These are phyloP conservation scores for Hordeum pubiflorum DNA, from an alignment of 202 grass and related monocot genomes.

Conservation along the genomic window DNA sequence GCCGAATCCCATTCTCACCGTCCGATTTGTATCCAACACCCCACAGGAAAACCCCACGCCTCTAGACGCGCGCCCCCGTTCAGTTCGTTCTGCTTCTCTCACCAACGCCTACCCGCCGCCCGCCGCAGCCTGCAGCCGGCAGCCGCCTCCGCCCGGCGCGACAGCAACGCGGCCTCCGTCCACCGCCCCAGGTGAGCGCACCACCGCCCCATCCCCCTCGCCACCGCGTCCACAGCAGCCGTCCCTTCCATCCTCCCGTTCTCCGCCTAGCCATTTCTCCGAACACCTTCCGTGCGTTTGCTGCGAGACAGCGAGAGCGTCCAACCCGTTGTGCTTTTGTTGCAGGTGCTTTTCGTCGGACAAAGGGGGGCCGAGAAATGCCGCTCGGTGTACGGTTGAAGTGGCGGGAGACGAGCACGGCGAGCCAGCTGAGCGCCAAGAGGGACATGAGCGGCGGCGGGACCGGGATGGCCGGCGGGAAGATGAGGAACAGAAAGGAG, in stretches of 20 bases:
- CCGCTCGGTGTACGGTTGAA: neutral
- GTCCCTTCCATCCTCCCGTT: neutral
- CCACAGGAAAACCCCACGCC: neutral
- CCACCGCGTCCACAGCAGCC: neutral
- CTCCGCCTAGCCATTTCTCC: neutral
- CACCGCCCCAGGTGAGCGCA: neutral
- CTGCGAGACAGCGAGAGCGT: no score
- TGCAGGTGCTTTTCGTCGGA: neutral
- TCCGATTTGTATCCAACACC: neutral
- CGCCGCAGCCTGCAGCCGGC: neutral
- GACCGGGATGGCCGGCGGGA: neutral
- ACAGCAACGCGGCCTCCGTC: neutral
- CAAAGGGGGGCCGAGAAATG: neutral
- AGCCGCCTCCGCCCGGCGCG: neutral
- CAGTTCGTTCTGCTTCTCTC: neutral
- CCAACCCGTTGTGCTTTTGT: neutral
- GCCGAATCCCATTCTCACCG: neutral
- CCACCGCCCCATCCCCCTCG: neutral
- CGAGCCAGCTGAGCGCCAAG: neutral
- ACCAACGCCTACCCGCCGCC: neutral
- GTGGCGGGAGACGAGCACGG: neutral
- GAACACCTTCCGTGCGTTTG: neutral
- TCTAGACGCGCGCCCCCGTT: neutral
- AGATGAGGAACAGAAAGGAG: slow-evolving; percentile 11
- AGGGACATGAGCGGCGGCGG: slow-evolving; percentile 12